phyloP scores from a whole-genome alignment of 192 early-diverging fungal genomes.

The Pilaira anomala region DNA sequence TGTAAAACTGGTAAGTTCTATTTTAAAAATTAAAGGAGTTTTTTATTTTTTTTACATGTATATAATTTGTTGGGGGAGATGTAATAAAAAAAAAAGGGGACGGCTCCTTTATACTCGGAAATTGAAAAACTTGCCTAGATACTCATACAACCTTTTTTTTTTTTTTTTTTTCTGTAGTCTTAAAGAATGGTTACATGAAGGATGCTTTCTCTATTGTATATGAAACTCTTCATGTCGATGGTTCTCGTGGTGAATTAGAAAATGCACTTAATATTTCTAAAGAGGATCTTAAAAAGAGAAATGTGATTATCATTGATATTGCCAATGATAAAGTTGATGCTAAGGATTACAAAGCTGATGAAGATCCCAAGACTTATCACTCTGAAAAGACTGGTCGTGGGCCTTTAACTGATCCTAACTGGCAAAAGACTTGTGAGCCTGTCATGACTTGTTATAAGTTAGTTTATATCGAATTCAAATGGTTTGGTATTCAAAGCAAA shows the following conservation, averaged over 20 bases:
- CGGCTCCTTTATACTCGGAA: too few relatives aligned
- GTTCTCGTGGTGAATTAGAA: conserved; percentile 65
- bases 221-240: conserved; percentile 68
- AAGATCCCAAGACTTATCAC: conserved; percentile 63
- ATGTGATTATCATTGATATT: conserved; percentile 63
- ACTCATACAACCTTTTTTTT: neutral
- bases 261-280: conserved; percentile 49
- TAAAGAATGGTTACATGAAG: conserved; percentile 67
- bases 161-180: neutral
- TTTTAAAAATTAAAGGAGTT: too few relatives aligned
- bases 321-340: conserved; percentile 59
- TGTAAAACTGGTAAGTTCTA: conserved; percentile 38
- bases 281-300: conserved; percentile 55
- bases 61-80: too few relatives aligned
- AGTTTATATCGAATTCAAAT: conserved; percentile 73
- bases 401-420: conserved; percentile 53
- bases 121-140: too few relatives aligned
- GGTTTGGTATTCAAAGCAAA: conserved; percentile 66
- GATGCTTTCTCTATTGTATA: conserved; percentile 68
- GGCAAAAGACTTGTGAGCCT: conserved; percentile 63
- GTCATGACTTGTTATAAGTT: conserved; percentile 84
- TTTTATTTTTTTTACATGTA: neutral
- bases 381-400: conserved; percentile 70
- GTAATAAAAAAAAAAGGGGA: neutral
- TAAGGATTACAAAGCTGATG: conserved; percentile 53